phyloP scores from a whole-genome alignment of 78 protist species.

The Isochrysis galbana region DNA sequence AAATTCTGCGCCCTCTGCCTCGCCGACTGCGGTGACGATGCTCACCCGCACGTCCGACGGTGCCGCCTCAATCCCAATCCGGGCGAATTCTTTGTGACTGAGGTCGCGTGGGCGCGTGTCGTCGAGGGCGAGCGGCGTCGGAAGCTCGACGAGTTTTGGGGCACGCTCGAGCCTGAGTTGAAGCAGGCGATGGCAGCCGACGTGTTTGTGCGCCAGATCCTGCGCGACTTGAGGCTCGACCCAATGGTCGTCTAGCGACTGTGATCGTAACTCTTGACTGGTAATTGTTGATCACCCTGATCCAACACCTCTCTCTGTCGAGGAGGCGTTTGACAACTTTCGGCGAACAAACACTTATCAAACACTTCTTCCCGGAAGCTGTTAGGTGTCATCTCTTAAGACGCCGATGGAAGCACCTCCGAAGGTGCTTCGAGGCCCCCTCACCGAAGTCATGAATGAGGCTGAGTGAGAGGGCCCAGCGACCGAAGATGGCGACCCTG shows the following conservation, averaged over 20 bases:
- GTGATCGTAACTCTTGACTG: too few species aligned
- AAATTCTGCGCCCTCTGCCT: constrained; percentile 41
- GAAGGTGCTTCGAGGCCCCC: too few species aligned
- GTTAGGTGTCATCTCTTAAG: too few species aligned
- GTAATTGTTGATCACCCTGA: too few species aligned
- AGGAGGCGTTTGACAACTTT: too few species aligned
- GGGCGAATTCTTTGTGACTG: background rate
- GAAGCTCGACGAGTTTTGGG: background rate
- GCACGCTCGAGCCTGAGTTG: background rate
- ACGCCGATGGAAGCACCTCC: too few species aligned
- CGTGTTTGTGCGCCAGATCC: background rate
- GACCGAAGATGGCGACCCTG: too few species aligned
- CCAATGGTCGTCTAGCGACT: background rate
- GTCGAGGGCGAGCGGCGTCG: constrained; percentile 8
- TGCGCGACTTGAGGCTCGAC: constrained; percentile 21
- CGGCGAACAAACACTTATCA: too few species aligned
- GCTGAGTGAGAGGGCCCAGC: too few species aligned
- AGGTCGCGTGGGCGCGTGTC: constrained; percentile 14
- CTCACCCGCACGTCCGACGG: constrained; percentile 30
- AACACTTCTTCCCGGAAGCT: too few species aligned
- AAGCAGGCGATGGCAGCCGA: background rate
- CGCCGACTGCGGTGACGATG: constrained; percentile 40
- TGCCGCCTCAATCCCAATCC: background rate
- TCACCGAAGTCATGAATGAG: too few species aligned
- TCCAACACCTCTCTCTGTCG: too few species aligned